These are phyloP conservation scores for Suhomyces taliae DNA, from an alignment of 1,139 yeast species.

Conservation along the genomic window DNA sequence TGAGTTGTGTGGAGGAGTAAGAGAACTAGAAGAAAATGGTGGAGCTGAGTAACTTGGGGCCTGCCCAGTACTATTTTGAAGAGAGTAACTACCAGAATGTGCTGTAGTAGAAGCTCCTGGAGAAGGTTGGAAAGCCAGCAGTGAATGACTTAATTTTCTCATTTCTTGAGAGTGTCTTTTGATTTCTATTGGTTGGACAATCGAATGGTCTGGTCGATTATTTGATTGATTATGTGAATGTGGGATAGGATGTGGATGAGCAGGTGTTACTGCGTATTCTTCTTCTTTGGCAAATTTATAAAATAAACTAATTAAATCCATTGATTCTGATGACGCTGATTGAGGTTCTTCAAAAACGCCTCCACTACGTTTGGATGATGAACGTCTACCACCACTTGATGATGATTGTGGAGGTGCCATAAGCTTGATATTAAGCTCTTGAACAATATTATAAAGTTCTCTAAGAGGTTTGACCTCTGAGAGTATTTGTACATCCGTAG, in stretches of 20 bases:
- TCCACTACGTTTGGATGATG: constrained; percentile 13
- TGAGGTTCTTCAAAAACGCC: constrained; percentile 10
- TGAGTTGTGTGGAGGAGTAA: constrained; percentile 7
- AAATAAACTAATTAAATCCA: constrained; percentile 40
- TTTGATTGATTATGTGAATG: too few species aligned
- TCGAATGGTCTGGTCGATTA: constrained; percentile 2
- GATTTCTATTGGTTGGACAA: constrained; percentile 13
- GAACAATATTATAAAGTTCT: constrained; percentile 44
- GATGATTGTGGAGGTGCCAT: constrained; percentile 4
- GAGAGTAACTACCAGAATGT: neutral
- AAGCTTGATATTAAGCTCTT: constrained; percentile 19
- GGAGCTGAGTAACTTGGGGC: neutral
- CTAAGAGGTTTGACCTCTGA: constrained; percentile 53
- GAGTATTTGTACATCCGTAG: constrained; percentile 33
- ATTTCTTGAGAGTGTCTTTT: constrained; percentile 8
- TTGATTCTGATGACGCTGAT: constrained; percentile 21
- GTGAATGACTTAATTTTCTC: neutral
- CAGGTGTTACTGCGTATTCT: constrained; percentile 8
- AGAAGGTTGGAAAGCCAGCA: neutral
- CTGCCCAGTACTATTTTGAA: neutral
- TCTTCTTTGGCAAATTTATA: constrained; percentile 47
- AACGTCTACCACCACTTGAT: constrained; percentile 4
- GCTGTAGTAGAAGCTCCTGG: neutral
- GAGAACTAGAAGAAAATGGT: neutral
- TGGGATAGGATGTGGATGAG: too few species aligned